Percentiles rank a stretch among this genome's conserved stretches.
Evolutionary conservation across 805 yeast genomes (phyloP).

Genomic region (Helenozyma rhizophorensis): DNA sequence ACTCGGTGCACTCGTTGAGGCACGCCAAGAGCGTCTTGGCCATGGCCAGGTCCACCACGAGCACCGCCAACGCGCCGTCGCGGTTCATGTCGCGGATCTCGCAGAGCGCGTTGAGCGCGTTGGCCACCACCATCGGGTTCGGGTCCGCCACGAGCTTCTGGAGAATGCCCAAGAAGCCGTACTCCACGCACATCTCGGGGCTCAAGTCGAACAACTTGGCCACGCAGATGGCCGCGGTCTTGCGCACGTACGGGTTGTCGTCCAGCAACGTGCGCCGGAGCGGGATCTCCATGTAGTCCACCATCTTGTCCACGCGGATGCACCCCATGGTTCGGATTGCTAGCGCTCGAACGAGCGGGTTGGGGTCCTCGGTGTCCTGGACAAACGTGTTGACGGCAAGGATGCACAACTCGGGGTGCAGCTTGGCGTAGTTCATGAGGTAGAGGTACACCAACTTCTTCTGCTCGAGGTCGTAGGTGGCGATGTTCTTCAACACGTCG

Average conservation of each 20-base stretch:
- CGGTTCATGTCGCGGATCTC: slow-evolving; percentile 75
- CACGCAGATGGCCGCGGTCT: slow-evolving; percentile 96
- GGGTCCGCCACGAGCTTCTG: slow-evolving; percentile 71
- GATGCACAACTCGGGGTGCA: slow-evolving; percentile 93
- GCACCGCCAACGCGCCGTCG: slow-evolving; percentile 34
- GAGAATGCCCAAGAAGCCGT: slow-evolving; percentile 74
- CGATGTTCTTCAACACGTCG: slow-evolving; percentile 91
- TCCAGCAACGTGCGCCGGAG: slow-evolving; percentile 78
- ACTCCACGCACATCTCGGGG: slow-evolving; percentile 74
- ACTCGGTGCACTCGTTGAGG: slow-evolving; percentile 94
- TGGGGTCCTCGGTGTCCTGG: slow-evolving; percentile 91
- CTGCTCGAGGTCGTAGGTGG: slow-evolving; percentile 94
- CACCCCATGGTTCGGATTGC: slow-evolving; percentile 99
- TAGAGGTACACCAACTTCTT: slow-evolving; percentile 93
- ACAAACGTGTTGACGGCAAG: slow-evolving; percentile 97
- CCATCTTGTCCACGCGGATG: slow-evolving; percentile 90
- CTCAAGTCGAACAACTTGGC: slow-evolving; percentile 90
- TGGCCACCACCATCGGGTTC: slow-evolving; percentile 97
- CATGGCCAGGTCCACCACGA: slow-evolving; percentile 36
- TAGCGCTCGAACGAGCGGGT: slow-evolving; percentile 90
- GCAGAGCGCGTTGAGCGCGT: slow-evolving; percentile 78
- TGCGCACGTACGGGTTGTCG: slow-evolving; percentile 95
- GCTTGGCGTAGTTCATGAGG: slow-evolving; percentile 94
- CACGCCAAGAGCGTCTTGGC: slow-evolving; percentile 70
- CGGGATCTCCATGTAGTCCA: slow-evolving; percentile 91